phyloP scores from a whole-genome alignment of 2,329 filamentous ascomycete genomes.

The Xylariaceae sp. region DNA sequence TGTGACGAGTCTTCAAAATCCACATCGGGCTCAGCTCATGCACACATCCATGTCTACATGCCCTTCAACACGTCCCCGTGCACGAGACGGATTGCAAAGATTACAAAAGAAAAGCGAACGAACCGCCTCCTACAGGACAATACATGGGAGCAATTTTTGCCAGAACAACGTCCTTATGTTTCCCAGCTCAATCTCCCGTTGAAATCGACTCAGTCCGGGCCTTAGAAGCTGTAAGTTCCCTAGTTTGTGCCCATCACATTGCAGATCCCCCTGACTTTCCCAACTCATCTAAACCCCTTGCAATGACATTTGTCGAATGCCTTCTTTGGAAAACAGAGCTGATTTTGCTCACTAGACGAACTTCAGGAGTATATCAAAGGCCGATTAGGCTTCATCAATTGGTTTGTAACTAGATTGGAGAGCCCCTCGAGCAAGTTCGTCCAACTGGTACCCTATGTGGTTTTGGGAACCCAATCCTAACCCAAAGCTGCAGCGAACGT shows the following conservation, averaged over 20 bases:
- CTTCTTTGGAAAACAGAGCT: neutral
- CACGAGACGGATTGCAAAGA: neutral
- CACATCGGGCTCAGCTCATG: neutral
- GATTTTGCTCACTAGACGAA: neutral
- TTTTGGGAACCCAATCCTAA: neutral
- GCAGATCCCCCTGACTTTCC: neutral
- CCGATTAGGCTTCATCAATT: neutral
- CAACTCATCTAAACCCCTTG: neutral
- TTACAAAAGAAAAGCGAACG: too few relatives aligned
- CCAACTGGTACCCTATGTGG: neutral
- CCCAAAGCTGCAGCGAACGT: neutral
- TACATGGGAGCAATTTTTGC: neutral
- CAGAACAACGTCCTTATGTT: neutral
- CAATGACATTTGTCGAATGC: neutral
- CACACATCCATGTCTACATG: neutral
- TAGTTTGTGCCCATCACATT: neutral
- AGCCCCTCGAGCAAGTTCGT: neutral
- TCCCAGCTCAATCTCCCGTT: neutral
- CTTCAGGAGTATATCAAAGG: neutral
- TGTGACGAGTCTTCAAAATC: neutral
- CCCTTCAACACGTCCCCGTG: neutral
- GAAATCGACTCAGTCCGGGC: neutral
- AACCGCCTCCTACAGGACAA: neutral
- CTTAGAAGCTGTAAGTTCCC: too few relatives aligned
- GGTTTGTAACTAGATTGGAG: neutral